phyloP scores from a whole-genome alignment of 1,284 basidiomycete species.

The Spongiforma sp. region DNA sequence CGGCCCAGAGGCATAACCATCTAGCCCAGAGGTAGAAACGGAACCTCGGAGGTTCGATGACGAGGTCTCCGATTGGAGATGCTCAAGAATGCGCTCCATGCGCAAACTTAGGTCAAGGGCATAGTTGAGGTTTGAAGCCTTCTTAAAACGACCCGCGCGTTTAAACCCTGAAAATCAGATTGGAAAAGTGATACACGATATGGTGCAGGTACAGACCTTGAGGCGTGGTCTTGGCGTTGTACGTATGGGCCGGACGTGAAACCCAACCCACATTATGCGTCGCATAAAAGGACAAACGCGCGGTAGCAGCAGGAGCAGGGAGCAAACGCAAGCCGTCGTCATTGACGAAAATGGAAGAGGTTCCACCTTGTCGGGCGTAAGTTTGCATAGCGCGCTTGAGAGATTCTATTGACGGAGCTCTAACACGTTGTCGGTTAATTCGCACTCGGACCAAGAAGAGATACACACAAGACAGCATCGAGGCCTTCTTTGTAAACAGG shows the following conservation, averaged over 20 bases:
- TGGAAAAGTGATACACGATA: not conserved
- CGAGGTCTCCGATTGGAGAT: constrained; percentile 36
- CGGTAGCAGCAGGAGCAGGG: constrained; percentile 60
- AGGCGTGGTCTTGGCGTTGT: constrained; percentile 42
- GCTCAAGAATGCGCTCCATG: constrained; percentile 55
- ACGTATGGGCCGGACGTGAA: constrained; percentile 74
- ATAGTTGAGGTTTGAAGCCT: constrained; percentile 91
- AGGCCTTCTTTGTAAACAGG: constrained; percentile 84
- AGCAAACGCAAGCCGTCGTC: constrained; percentile 80
- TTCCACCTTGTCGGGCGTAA: constrained; percentile 83
- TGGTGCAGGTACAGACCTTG: constrained; percentile 15
- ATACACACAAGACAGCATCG: constrained; percentile 67
- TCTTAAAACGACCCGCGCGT: constrained; percentile 91
- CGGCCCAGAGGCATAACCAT: constrained; percentile 18
- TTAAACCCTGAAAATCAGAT: constrained; percentile 56
- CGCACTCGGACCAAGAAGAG: constrained; percentile 6
- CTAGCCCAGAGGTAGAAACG: constrained; percentile 26
- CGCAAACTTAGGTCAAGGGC: constrained; percentile 73
- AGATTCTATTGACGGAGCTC: constrained; percentile 77
- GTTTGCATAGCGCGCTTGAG: constrained; percentile 89
- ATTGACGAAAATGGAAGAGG: constrained; percentile 76
- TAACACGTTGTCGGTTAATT: constrained; percentile 33
- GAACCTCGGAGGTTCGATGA: constrained; percentile 31
- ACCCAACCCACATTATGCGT: constrained; percentile 86
- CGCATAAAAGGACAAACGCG: constrained; percentile 76